phyloP scores from a whole-genome alignment of 129 eudicot genomes.

The Rutidosis leptorrhynchoides region DNA sequence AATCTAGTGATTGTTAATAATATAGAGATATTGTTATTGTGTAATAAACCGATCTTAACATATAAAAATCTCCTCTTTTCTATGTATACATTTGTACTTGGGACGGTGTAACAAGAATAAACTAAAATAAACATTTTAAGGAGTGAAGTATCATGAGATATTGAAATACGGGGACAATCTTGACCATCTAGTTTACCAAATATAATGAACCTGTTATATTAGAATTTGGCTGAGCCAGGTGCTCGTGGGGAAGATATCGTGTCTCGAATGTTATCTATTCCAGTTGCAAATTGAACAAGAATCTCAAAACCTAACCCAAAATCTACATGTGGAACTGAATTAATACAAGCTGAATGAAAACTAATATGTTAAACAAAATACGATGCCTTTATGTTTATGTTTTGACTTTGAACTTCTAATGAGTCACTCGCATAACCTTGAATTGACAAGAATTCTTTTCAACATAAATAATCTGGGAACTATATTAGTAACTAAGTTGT shows the following conservation, averaged over 20 bases:
- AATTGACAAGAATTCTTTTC: background rate
- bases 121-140: background rate
- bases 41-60: background rate
- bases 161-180: background rate
- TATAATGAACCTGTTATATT: slow-evolving; percentile 20
- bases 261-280: slow-evolving; percentile 89
- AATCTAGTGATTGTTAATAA: too few relatives aligned
- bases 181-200: background rate
- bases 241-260: slow-evolving; percentile 97
- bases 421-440: background rate
- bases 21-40: too few relatives aligned
- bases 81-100: slow-evolving; percentile 15
- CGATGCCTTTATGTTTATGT: background rate
- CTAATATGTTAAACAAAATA: background rate
- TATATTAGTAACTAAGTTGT: background rate
- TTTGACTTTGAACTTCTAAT: background rate
- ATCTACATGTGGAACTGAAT: slow-evolving; percentile 96
- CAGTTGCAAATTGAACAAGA: slow-evolving; percentile 96
- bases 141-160: background rate
- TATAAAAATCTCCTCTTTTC: slow-evolving; percentile 9
- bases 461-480: background rate
- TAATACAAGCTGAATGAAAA: background rate
- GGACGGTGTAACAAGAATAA: background rate
- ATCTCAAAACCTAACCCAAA: slow-evolving; percentile 97
- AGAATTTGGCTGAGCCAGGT: slow-evolving; percentile 94